Conservation (phyloP, 768 basidiomycete genomes). For the Amylocystis lapponica region DNA sequence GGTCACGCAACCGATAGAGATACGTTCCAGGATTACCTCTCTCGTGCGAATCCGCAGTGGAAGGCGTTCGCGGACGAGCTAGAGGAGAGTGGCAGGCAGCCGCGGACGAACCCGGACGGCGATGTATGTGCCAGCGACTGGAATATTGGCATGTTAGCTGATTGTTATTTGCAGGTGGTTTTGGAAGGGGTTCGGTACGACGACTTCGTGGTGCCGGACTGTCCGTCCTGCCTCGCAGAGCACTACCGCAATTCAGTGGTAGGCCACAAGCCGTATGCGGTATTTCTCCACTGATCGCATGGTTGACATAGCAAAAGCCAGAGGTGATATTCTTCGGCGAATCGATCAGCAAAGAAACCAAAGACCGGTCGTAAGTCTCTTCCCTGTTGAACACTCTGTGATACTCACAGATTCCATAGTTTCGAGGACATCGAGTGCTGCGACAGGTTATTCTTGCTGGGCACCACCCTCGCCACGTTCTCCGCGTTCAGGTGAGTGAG, state of each 20-base stretch:
- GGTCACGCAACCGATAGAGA: constrained; percentile 66
- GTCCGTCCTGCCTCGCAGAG: constrained; percentile 58
- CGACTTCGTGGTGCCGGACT: constrained; percentile 76
- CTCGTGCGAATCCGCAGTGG: constrained; percentile 75
- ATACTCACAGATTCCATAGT: constrained; percentile 29
- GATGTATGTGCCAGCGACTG: constrained; percentile 49
- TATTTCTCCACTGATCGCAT: not conserved
- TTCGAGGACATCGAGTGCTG: constrained; percentile 51
- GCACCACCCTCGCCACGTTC: constrained; percentile 90
- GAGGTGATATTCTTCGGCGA: constrained; percentile 89
- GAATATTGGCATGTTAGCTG: not conserved
- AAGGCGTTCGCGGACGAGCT: constrained; percentile 60
- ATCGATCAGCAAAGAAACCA: constrained; percentile 62
- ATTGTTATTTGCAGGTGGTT: constrained; percentile 51
- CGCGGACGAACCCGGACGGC: constrained; percentile 88
- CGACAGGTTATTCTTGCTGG: constrained; percentile 73
- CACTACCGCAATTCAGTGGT: constrained; percentile 45
- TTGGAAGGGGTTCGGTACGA: constrained; percentile 73
- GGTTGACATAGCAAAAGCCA: constrained; percentile 59
- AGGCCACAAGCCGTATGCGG: not conserved
- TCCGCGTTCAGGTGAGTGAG: constrained; percentile 72
- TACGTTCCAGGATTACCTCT: constrained; percentile 70
- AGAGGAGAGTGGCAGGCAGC: constrained; percentile 49
- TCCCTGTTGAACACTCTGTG: not conserved
- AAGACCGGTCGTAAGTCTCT: constrained; percentile 61